A percentile compares a stretch with the other conserved stretches of the same genome.
phyloP scores from a whole-genome alignment of 306 rosid genomes.

The barrel medic (Medicago truncatula) region MtrunA17r5.0-ANR NC_053044.1:47173501-47174000 shows the following conservation, averaged over 20 bases:
- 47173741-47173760: constrained; percentile 16
- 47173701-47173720: constrained; percentile 22
- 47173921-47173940: not conserved
- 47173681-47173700: constrained; percentile 30
- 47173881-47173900: constrained; percentile 36
- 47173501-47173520: constrained; percentile 45
- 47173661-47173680: constrained; percentile 26
- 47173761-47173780: constrained; percentile 47
- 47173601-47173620: constrained; percentile 33
- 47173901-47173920: constrained; percentile 19
- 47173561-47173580: constrained; percentile 46
- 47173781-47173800: constrained; percentile 46
- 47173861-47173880: constrained; percentile 44
- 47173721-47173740: constrained; percentile 32
- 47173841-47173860: constrained; percentile 52
- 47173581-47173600: not conserved
- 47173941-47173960: not conserved
- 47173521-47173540: constrained; percentile 48
- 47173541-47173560: constrained; percentile 40
- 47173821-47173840: constrained; percentile 54
- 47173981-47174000: constrained; percentile 65
- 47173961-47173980: not conserved
- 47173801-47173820: constrained; percentile 53
- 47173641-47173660: constrained; percentile 40
- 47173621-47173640: constrained; percentile 43